phyloP scores from a whole-genome alignment of 371 early-diverging fungal genomes.

The Coemansia sp. region DNA sequence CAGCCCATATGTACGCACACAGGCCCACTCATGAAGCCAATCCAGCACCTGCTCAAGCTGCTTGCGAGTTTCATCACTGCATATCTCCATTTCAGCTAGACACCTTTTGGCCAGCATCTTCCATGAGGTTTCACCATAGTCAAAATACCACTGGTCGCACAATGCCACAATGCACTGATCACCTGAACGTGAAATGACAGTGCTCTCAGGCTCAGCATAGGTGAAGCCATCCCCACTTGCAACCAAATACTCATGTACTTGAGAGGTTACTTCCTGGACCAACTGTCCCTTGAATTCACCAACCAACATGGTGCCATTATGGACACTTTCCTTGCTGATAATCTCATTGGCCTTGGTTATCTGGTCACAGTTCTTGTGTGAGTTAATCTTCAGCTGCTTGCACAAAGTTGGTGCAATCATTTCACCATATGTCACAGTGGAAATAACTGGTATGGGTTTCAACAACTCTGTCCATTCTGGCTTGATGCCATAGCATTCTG shows the following conservation, averaged over 20 bases:
- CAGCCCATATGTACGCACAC: constrained; percentile 96
- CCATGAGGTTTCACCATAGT: constrained; percentile 97
- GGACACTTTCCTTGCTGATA: constrained; percentile 97
- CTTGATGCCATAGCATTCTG: constrained; percentile 87
- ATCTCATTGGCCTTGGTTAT: constrained; percentile 92
- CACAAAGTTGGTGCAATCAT: constrained; percentile 81
- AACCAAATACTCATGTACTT: constrained; percentile 78
- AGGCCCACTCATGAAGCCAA: constrained; percentile 99
- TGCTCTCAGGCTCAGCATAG: constrained; percentile 96
- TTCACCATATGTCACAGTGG: constrained; percentile 84
- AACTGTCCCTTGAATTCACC: constrained; percentile 79
- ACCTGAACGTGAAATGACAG: constrained; percentile 95
- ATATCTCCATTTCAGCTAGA: constrained; percentile 84
- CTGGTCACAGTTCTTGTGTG: constrained; percentile 90
- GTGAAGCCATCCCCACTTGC: constrained; percentile 72
- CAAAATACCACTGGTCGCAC: constrained; percentile 99
- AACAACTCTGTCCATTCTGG: constrained; percentile 85
- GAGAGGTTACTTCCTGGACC: constrained; percentile 90
- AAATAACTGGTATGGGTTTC: constrained; percentile 85
- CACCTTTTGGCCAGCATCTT: constrained; percentile 76
- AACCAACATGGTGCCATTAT: constrained; percentile 85
- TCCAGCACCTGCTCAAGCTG: constrained; percentile 87
- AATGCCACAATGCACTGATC: constrained; percentile 98
- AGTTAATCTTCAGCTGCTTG: constrained; percentile 89
- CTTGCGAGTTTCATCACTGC: constrained; percentile 82